Base-by-base conservation (phyloP, 2,329 filamentous ascomycete genomes). In the Exophiala sp. region DNA sequence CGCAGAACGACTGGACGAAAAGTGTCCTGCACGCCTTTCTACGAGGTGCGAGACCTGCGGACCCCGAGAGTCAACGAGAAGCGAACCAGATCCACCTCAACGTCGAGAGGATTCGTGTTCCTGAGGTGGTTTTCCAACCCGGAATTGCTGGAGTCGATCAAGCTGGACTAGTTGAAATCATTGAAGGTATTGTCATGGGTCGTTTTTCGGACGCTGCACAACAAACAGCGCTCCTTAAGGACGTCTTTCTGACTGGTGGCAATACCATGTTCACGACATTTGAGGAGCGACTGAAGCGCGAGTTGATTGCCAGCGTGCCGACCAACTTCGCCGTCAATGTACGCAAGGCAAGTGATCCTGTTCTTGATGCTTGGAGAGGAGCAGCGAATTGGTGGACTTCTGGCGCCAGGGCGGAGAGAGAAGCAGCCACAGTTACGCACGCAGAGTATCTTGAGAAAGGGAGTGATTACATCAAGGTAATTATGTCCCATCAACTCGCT, bases 241-340 rank as follows among this genome's bases (percentile, higher is more conserved):
- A 99, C 68, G 81, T 99, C 35, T 97, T 99, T 75, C 72, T 97
- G 38, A 97, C 92, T 0, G 92, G 94, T n/a, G 94, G 95, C 12
- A 92, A 92, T 69, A 90, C 88, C 0, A 73, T 95, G 42, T 96
- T 96, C 72, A 74, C 81, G 55, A 88, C 88, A 60, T 96, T 99
- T 66, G 91, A 96, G 65, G 86, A 95, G 65, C 78, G 92, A 29
- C 74, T 97, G 57, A 76, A 81, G 47, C 79, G 81, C 29, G 92
- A 94, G 44, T 75, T 97, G 49, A 79, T 81, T 35, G 83, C 85
- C 1, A 81, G 89, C 55, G 70, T 96, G 62, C 88, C 91, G 1
- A 79, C 84, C 11, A 85, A 84, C 10, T 75, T 84, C 14, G 77
- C 81, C 29, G 72, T 96, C n/a, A 71, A 69, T 9, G 83, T 96